Percentiles rank a stretch among this genome's conserved stretches.
Evolutionary conservation across 2,329 filamentous ascomycete genomes (phyloP).

Genomic region (Rachicladosporium sp.): DNA sequence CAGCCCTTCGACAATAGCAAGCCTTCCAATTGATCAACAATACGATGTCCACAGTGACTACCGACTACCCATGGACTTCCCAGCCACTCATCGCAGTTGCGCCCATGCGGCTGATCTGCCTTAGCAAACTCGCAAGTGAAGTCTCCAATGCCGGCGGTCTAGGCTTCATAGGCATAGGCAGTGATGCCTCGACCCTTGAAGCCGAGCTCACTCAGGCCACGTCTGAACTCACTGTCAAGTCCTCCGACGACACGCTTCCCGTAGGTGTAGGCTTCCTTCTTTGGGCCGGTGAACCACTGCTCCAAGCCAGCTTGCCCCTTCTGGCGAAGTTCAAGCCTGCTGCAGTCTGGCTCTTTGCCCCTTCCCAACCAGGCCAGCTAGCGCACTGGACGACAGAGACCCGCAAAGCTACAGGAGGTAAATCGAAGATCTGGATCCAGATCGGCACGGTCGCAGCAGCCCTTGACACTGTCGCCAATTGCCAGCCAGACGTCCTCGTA

Average conservation of each 20-base stretch:
- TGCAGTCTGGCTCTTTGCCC: conserved; percentile 57
- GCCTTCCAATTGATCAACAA: no score
- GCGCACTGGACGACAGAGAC: conserved; percentile 21
- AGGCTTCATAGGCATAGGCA: conserved; percentile 35
- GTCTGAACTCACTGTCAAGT: conserved; percentile 11
- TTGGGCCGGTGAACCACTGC: conserved; percentile 28
- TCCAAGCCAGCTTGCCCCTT: conserved; percentile 38
- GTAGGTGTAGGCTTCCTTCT: conserved; percentile 53
- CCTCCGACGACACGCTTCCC: conserved; percentile 26
- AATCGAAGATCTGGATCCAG: conserved; percentile 45
- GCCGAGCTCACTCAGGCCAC: conserved; percentile 19
- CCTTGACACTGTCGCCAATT: conserved; percentile 34
- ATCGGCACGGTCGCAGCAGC: conserved; percentile 49
- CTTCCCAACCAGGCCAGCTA: conserved; percentile 30
- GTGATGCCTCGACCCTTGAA: conserved; percentile 25
- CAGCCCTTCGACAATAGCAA: no score
- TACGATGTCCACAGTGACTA: not conserved
- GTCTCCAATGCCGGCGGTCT: conserved; percentile 43
- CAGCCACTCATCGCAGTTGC: conserved; percentile 48
- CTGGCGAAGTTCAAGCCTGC: conserved; percentile 39
- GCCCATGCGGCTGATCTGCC: conserved; percentile 56
- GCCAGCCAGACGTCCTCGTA: conserved; percentile 45
- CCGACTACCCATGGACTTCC: conserved; percentile 46
- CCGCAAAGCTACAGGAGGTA: conserved; percentile 22
- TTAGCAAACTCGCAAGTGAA: conserved; percentile 44